Conservation (phyloP, 306 rosid genomes). For the Pueraria montana region DNA sequence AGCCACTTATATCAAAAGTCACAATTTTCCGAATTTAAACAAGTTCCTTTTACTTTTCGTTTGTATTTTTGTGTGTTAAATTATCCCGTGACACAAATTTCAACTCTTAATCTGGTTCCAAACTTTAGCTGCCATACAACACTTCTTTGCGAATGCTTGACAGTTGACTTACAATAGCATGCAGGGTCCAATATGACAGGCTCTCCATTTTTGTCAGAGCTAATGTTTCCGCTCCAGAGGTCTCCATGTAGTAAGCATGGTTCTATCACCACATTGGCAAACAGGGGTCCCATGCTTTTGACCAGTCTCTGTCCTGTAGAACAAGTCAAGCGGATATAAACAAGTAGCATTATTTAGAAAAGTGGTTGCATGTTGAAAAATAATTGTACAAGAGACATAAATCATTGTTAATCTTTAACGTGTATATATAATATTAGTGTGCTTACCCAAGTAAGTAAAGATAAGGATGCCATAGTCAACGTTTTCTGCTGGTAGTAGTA, state of each 20-base stretch:
- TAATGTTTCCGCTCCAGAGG: constrained; percentile 94
- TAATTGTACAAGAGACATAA: neutral
- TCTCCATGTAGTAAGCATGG: constrained; percentile 98
- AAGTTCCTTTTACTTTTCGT: constrained; percentile 2
- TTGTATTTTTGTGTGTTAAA: constrained; percentile 16
- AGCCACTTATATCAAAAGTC: neutral
- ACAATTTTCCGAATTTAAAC: neutral
- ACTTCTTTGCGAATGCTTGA: neutral
- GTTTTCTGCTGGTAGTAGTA: neutral
- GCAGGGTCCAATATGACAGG: constrained; percentile 97
- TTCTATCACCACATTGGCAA: constrained; percentile 70
- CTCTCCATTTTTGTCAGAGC: constrained; percentile 85
- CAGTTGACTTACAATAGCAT: constrained; percentile 84
- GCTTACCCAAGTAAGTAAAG: neutral
- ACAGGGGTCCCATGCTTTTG: constrained; percentile 73
- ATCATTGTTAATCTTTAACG: neutral
- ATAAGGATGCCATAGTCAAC: constrained; percentile 10
- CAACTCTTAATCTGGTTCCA: constrained; percentile 12
- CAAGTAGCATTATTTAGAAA: no score
- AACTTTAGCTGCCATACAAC: constrained; percentile 10
- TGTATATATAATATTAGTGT: neutral
- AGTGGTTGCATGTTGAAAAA: no score
- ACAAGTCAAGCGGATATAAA: constrained; percentile 25
- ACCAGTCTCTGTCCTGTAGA: constrained; percentile 81
- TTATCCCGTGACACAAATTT: constrained; percentile 2